Evolutionary conservation across 2,329 filamentous ascomycete genomes (phyloP).

Genomic region (Epichloe festucae): DNA sequence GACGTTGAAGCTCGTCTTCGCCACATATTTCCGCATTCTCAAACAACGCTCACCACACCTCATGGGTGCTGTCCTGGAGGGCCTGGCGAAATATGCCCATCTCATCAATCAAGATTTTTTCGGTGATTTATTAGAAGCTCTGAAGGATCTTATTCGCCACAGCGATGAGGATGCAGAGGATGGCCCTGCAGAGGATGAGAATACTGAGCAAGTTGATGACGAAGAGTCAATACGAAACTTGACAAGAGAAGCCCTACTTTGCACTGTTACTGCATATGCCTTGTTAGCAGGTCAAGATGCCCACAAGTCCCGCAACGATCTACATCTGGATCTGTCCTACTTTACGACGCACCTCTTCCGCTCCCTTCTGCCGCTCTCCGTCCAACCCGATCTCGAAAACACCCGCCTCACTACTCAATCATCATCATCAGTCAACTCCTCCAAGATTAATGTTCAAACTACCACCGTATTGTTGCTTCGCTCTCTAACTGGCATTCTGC

Average conservation of each 20-base stretch:
- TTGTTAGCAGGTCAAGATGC: conserved; percentile 89
- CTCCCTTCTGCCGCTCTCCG: conserved; percentile 62
- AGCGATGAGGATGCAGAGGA: conserved; percentile 45
- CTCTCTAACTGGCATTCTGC: conserved; percentile 67
- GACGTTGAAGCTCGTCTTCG: conserved; percentile 90
- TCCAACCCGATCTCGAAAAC: conserved; percentile 78
- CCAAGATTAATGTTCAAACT: conserved; percentile 85
- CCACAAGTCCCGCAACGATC: conserved; percentile 64
- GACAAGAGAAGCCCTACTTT: conserved; percentile 78
- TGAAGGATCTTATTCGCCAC: conserved; percentile 82
- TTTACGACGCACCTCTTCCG: conserved; percentile 92
- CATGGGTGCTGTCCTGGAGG: conserved; percentile 95
- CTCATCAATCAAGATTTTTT: conserved; percentile 99
- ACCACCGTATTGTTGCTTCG: conserved; percentile 86
- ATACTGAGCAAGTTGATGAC: conserved; percentile 30
- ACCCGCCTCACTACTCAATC: conserved; percentile 31
- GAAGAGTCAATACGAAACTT: conserved; percentile 49
- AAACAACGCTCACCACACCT: conserved; percentile 70
- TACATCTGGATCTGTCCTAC: conserved; percentile 86
- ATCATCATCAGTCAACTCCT: conserved; percentile 24
- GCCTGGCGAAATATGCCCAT: conserved; percentile 84
- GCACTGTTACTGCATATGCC: conserved; percentile 93
- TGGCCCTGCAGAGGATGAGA: conserved; percentile 26
- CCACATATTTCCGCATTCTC: conserved; percentile 85
- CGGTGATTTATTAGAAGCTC: conserved; percentile 82